Evolutionary conservation across 2,329 filamentous ascomycete species (phyloP), one percentile per base, ranked within the genome.

Genomic region (Beauveria sp.): DNA sequence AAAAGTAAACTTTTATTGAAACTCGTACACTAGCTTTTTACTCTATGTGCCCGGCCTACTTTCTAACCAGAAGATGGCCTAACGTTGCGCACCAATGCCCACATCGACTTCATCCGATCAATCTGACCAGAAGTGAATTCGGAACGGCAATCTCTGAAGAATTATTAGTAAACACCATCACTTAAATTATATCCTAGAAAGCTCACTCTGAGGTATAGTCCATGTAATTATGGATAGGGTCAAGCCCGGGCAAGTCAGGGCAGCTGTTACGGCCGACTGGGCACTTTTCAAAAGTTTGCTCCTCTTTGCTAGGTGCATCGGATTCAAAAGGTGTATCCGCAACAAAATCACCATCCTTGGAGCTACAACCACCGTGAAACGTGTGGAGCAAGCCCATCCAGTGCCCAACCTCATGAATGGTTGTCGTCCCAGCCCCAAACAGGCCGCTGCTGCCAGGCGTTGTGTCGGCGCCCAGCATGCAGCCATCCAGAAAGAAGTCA

Each of bases 351-450:
- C 79, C 78, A 41, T 74, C 75, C 47, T 57, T 61, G 16, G 71
- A 67, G 41, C 12, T 18, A 65, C 74, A 74, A 62, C 74, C 76
- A 44, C 74, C 77, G 62, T 78, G 67, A 68, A 80, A 80, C 52
- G 77, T 79, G 69, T 80, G 78, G 66, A 71, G 73, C 26, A 80
- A 72, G 57, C 77, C 77, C 59, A 80, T 68, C 77, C 77, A 80
- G 70, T 80, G 78, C n/a, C 78, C 78, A 44, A 76, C 69, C 69
- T 80, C 78, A 69, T 80, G 77, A 41, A 66, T 67, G 37, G 64
- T 65, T 2, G 71, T 72, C 64, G 68, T 70, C 30, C 72, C 71
- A 20, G 68, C 65, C 66, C 72, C 68, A 63, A 67, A 74, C 64
- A 76, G 71, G 41, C 41, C 54, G n/a, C 41, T 16, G 54, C 76